Percentiles rank a stretch among this genome's conserved stretches.
Conservation (phyloP, 2,329 filamentous ascomycete species). For the Trichoderma simmonsii region DNA sequence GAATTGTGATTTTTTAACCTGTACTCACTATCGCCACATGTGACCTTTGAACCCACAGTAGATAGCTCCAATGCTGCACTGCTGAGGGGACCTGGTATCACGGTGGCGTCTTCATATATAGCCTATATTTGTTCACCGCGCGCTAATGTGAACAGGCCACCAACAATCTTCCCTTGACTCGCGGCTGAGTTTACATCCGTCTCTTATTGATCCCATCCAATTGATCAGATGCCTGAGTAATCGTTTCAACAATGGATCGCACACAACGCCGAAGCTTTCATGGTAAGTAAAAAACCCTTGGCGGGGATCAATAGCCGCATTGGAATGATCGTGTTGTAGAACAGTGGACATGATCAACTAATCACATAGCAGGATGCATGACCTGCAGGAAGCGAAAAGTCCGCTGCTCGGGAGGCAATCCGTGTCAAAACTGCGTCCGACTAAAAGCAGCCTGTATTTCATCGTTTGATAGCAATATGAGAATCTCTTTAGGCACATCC, state of each 20-base stretch:
- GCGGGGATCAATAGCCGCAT: not conserved
- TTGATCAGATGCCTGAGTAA: not conserved
- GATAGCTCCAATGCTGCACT: not conserved
- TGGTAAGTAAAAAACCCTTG: not conserved
- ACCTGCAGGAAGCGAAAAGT: slow-evolving; percentile 12
- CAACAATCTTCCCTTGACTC: not conserved
- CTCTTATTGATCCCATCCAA: not conserved
- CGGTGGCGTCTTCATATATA: not conserved
- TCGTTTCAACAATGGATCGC: not conserved
- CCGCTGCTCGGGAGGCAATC: slow-evolving; percentile 4
- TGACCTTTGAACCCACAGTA: not conserved
- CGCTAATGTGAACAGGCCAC: not conserved
- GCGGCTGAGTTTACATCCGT: not conserved
- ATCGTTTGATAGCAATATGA: slow-evolving; percentile 7
- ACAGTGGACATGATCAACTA: not conserved
- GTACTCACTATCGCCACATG: not conserved
- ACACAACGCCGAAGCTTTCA: not conserved
- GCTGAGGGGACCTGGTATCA: not conserved
- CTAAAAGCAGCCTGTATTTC: not conserved
- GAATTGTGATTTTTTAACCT: not conserved
- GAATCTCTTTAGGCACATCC: not conserved
- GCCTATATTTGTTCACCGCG: not conserved
- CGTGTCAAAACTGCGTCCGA: slow-evolving; percentile 4
- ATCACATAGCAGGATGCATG: not conserved
- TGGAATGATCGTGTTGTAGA: not conserved